Conservation (phyloP, 176 grass and related monocot species). For the Guadua angustifolia region DNA sequence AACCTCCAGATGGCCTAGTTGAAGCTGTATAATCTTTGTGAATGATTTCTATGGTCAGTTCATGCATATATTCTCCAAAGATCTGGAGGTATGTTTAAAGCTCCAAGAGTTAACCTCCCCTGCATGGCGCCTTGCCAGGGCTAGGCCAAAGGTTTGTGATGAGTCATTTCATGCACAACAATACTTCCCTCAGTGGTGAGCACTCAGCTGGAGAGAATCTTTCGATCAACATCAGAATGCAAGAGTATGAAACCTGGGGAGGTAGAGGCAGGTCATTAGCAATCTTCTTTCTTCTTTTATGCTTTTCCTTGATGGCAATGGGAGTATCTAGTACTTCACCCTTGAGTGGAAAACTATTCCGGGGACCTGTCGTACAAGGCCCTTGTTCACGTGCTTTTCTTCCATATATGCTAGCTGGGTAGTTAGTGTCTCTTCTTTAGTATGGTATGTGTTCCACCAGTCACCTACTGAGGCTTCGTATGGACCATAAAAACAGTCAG, state of each 20-base stretch:
- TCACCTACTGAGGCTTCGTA: constrained; percentile 22
- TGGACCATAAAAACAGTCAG: neutral
- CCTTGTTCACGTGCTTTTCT: constrained; percentile 4
- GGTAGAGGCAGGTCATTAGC: constrained; percentile 55
- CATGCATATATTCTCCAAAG: constrained; percentile 70
- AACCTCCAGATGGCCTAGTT: constrained; percentile 52
- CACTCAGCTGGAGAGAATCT: constrained; percentile 65
- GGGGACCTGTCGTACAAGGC: constrained; percentile 21
- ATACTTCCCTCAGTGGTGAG: constrained; percentile 69
- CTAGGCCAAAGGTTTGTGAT: constrained; percentile 52
- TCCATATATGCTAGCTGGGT: constrained; percentile 20
- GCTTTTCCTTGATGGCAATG: constrained; percentile 47
- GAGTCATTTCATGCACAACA: constrained; percentile 53
- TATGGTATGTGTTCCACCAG: neutral
- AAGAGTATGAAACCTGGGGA: constrained; percentile 59
- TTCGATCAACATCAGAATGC: constrained; percentile 62
- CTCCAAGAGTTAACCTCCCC: constrained; percentile 70
- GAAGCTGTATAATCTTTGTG: constrained; percentile 31
- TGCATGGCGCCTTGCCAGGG: constrained; percentile 66
- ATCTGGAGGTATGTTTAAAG: constrained; percentile 61
- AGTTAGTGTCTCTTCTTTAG: neutral
- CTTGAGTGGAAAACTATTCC: constrained; percentile 29
- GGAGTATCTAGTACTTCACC: constrained; percentile 44
- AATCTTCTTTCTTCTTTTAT: constrained; percentile 39
- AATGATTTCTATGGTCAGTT: constrained; percentile 48